Conservation (phyloP, 441 rosid genomes). For the Aquilaria agallochum region DNA sequence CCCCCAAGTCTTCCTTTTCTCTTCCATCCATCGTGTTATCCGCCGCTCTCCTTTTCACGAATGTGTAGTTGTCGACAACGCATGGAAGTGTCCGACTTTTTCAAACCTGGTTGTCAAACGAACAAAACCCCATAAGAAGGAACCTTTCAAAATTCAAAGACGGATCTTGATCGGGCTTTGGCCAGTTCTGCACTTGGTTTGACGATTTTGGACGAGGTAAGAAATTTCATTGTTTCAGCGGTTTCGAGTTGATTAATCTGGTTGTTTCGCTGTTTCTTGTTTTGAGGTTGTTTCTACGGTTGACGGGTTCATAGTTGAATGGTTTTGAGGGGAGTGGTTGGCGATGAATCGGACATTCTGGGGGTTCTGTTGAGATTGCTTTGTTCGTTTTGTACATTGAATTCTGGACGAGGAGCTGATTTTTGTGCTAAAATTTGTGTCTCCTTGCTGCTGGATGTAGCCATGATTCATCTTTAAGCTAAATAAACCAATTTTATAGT, state of each 20-base stretch:
- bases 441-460: background rate
- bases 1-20: too few species aligned
- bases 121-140: too few species aligned
- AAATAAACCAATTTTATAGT: constrained; percentile 1
- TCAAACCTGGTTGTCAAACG: too few species aligned
- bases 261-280: constrained; percentile 7
- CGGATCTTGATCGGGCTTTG: too few species aligned
- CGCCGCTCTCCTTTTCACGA: too few species aligned
- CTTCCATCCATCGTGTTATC: too few species aligned
- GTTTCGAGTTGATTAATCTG: constrained; percentile 10
- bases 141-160: too few species aligned
- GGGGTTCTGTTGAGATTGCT: background rate
- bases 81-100: too few species aligned
- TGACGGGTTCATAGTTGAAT: constrained; percentile 6
- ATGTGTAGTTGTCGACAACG: too few species aligned
- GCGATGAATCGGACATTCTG: too few species aligned
- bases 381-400: background rate
- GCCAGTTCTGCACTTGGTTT: too few species aligned
- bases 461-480: background rate
- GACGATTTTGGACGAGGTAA: too few species aligned
- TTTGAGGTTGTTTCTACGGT: constrained; percentile 1
- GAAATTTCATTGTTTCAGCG: background rate
- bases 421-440: background rate
- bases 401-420: background rate
- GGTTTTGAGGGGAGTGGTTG: background rate